These are phyloP conservation scores for Fusarium paranaense DNA, from an alignment of 2,329 filamentous ascomycete genomes.

Conservation along the genomic window DNA sequence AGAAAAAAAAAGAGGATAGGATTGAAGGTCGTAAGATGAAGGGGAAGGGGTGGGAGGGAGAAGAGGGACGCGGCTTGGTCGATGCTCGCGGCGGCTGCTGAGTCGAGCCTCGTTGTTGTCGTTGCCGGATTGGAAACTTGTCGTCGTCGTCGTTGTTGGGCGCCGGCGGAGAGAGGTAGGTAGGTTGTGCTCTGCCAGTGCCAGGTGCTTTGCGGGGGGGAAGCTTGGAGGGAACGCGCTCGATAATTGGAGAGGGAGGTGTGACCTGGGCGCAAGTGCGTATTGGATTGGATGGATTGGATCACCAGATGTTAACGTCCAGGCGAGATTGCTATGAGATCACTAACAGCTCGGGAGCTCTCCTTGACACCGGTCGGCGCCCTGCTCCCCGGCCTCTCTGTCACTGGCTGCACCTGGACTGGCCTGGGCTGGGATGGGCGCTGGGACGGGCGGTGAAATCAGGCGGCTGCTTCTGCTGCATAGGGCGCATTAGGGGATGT, in stretches of 20 bases:
- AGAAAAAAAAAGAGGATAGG: constrained; percentile 5
- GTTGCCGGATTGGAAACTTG: constrained; percentile 36
- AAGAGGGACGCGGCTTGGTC: constrained; percentile 36
- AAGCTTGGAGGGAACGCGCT: constrained; percentile 38
- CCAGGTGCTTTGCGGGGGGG: constrained; percentile 38
- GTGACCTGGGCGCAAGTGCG: constrained; percentile 15
- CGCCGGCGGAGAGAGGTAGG: constrained; percentile 32
- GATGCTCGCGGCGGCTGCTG: constrained; percentile 38
- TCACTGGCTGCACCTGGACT: constrained; percentile 24
- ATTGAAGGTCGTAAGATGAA: constrained; percentile 19
- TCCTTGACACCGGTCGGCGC: not conserved
- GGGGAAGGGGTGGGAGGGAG: constrained; percentile 8
- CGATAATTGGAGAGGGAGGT: constrained; percentile 40
- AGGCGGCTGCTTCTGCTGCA: constrained; percentile 24
- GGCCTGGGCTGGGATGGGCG: constrained; percentile 26
- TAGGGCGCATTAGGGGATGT: constrained; percentile 29
- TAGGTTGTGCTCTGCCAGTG: constrained; percentile 33
- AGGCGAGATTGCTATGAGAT: not conserved
- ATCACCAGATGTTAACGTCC: constrained; percentile 26
- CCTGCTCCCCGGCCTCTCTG: constrained; percentile 2
- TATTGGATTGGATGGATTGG: not conserved
- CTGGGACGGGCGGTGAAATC: constrained; percentile 37
- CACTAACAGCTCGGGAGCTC: constrained; percentile 15
- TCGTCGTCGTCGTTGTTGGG: constrained; percentile 40
- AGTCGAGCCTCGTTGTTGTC: constrained; percentile 42